Conservation (phyloP, 2,329 filamentous ascomycete species). For the Pestalotiopsis sp. region DNA sequence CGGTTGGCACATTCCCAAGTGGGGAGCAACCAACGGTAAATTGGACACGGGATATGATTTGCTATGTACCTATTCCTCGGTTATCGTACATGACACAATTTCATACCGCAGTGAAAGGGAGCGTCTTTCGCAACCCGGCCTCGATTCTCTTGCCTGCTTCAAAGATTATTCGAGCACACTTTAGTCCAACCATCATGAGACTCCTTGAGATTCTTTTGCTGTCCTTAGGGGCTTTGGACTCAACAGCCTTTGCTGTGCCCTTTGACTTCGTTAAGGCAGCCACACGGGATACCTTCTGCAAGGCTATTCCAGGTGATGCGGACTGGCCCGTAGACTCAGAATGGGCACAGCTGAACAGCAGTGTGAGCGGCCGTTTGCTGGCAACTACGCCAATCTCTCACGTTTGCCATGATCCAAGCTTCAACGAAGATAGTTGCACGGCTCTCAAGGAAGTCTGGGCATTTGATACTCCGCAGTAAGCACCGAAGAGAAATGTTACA, state of each 20-base stretch:
- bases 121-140: no score
- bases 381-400: not conserved
- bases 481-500: not conserved
- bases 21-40: not conserved
- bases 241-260: not conserved
- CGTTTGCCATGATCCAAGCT: constrained; percentile 1
- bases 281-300: not conserved
- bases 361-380: not conserved
- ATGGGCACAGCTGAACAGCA: not conserved
- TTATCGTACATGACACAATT: not conserved
- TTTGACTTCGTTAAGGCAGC: not conserved
- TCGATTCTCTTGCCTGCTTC: no score
- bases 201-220: no score
- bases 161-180: no score
- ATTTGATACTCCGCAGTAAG: not conserved
- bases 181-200: no score
- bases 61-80: not conserved
- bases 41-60: not conserved
- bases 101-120: no score
- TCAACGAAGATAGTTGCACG: not conserved
- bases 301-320: not conserved
- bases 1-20: not conserved
- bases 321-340: not conserved
- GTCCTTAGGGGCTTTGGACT: not conserved
- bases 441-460: not conserved